phyloP scores from a whole-genome alignment of 108 stramenopile species.

The Thalassiosira profunda region DNA sequence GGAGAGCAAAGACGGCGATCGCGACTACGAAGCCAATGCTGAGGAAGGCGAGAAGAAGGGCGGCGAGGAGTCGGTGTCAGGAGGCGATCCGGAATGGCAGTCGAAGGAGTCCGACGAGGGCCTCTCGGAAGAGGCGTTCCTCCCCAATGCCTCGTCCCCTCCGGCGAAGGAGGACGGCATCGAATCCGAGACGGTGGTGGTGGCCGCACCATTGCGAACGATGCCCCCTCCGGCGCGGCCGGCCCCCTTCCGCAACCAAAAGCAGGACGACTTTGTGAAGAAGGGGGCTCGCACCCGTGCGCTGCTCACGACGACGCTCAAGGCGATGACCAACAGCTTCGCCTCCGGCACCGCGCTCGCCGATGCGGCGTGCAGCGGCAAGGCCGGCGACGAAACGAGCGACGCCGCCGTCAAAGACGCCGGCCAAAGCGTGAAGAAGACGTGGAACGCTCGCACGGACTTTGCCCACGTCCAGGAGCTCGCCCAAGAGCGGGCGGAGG shows the following conservation, averaged over 20 bases:
- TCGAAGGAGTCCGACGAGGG: no score
- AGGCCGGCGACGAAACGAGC: neutral
- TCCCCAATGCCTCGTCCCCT: no score
- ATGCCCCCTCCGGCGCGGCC: neutral
- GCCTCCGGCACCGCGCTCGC: neutral
- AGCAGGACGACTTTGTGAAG: constrained; percentile 58
- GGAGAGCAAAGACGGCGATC: no score
- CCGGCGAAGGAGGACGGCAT: no score
- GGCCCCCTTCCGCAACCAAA: constrained; percentile 9
- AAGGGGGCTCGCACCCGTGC: constrained; percentile 52
- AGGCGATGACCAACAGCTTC: constrained; percentile 36
- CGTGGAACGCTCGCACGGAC: neutral
- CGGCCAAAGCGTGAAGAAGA: constrained; percentile 9
- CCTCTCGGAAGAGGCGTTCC: no score
- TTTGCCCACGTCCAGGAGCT: constrained; percentile 30
- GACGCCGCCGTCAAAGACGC: constrained; percentile 1
- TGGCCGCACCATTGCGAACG: no score
- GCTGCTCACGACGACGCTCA: constrained; percentile 47
- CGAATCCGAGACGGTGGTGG: no score
- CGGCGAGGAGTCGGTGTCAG: no score
- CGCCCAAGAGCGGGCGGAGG: constrained; percentile 51
- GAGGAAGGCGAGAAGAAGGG: no score
- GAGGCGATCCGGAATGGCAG: no score
- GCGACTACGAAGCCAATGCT: no score
- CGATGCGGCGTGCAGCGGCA: neutral